Evolutionary conservation across 2,329 filamentous ascomycete species (phyloP).

Genomic region (Pyricularia sp.): DNA sequence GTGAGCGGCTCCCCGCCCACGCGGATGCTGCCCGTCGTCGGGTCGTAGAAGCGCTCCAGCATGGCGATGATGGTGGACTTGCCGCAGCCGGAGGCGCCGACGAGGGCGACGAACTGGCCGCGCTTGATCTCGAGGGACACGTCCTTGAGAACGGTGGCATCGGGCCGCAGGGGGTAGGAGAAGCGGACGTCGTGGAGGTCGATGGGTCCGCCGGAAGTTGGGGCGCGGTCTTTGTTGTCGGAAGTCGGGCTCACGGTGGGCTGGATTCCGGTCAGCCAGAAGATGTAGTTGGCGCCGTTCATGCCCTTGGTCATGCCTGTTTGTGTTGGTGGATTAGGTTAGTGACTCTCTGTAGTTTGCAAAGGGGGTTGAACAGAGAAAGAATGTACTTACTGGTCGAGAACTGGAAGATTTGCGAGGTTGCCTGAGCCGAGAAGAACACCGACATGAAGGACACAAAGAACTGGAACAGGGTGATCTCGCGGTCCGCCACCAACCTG

Average conservation of each 20-base stretch:
- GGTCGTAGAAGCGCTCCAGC: slow-evolving; percentile 35
- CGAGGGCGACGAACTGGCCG: slow-evolving; percentile 44
- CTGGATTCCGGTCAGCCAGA: slow-evolving; percentile 34
- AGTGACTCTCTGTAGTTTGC: slow-evolving; percentile 28
- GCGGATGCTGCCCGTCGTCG: slow-evolving; percentile 32
- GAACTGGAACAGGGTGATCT: slow-evolving; percentile 31
- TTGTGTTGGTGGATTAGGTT: slow-evolving; percentile 32
- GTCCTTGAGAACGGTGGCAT: slow-evolving; percentile 29
- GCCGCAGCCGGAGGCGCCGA: slow-evolving; percentile 46
- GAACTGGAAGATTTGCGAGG: slow-evolving; percentile 32
- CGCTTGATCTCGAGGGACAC: slow-evolving; percentile 27
- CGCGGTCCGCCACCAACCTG: slow-evolving; percentile 23
- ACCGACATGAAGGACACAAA: slow-evolving; percentile 44
- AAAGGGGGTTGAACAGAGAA: too few relatives aligned
- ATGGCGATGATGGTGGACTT: slow-evolving; percentile 53
- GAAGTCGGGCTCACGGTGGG: slow-evolving; percentile 30
- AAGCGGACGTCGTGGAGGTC: slow-evolving; percentile 50
- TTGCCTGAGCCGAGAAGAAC: slow-evolving; percentile 33
- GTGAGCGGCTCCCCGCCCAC: slow-evolving; percentile 3
- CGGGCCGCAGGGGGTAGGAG: slow-evolving; percentile 44
- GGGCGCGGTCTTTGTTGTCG: slow-evolving; percentile 26
- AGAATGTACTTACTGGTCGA: slow-evolving; percentile 28
- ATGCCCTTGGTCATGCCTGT: slow-evolving; percentile 38
- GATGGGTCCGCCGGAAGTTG: slow-evolving; percentile 24
- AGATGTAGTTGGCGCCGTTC: slow-evolving; percentile 38